Percentiles rank a stretch among this genome's conserved stretches.
phyloP scores from a whole-genome alignment of 164 flowering plant genomes.

The Kingdonia uniflora region DNA sequence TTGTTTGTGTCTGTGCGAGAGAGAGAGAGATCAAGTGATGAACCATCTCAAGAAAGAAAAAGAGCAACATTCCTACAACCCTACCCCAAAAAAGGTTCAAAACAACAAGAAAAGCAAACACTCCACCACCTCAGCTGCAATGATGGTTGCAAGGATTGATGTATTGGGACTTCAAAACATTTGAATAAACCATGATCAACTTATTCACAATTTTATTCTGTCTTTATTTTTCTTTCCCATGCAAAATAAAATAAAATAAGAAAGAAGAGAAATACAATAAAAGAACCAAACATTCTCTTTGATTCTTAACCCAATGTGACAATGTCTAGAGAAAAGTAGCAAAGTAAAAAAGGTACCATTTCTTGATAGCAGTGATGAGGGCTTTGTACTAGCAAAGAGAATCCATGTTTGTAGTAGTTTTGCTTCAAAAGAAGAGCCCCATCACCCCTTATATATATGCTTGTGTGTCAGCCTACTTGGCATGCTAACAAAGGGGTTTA shows the following conservation, averaged over 20 bases:
- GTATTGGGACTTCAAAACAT: conserved; percentile 13
- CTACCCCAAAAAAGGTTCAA: conserved; percentile 15
- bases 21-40: not conserved
- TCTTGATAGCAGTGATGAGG: conserved; percentile 40
- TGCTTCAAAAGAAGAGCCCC: conserved; percentile 43
- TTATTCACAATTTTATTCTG: conserved; percentile 5
- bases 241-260: conserved; percentile 15
- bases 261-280: not conserved
- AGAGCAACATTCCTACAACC: conserved; percentile 33
- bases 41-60: conserved; percentile 14
- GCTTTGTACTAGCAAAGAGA: conserved; percentile 37
- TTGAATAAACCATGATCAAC: conserved; percentile 6
- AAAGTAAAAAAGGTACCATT: conserved; percentile 31
- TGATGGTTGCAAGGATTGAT: conserved; percentile 21
- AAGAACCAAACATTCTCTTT: conserved; percentile 9
- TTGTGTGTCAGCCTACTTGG: conserved; percentile 29
- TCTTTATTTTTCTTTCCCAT: conserved; percentile 24
- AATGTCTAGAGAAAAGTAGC: conserved; percentile 5
- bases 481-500: conserved; percentile 24
- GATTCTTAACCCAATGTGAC: conserved; percentile 7
- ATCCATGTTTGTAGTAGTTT: conserved; percentile 28
- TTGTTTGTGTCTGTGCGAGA: not conserved
- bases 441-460: not conserved
- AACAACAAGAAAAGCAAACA: conserved; percentile 10
- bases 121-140: conserved; percentile 27